These are phyloP conservation scores for Lentinula sp. DNA, from an alignment of 768 basidiomycete species.

Conservation along the genomic window DNA sequence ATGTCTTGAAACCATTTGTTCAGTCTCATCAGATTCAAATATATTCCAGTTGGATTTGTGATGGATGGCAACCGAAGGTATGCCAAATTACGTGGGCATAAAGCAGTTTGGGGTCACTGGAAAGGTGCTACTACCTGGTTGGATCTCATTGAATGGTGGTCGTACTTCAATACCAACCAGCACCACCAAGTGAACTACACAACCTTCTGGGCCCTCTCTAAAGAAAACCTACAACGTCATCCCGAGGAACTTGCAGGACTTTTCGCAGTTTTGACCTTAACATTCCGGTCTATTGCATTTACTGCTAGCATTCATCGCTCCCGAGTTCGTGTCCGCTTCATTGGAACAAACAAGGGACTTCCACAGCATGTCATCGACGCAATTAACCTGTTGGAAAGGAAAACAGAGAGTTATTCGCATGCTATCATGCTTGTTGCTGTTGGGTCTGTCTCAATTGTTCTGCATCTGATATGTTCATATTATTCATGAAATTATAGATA, in stretches of 20 bases:
- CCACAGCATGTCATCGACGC: constrained; percentile 8
- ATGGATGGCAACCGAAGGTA: constrained; percentile 14
- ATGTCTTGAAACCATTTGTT: neutral
- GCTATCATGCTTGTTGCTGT: constrained; percentile 10
- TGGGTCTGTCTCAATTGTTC: neutral
- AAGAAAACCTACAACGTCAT: constrained; percentile 11
- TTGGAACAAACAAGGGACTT: constrained; percentile 8
- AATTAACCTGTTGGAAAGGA: constrained; percentile 11
- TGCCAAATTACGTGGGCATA: constrained; percentile 8
- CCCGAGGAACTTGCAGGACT: constrained; percentile 12
- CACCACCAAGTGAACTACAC: constrained; percentile 8
- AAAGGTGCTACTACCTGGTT: constrained; percentile 10
- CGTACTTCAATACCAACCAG: constrained; percentile 8
- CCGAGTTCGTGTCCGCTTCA: constrained; percentile 11
- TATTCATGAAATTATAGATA: neutral
- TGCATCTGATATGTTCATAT: neutral
- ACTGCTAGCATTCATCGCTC: constrained; percentile 11
- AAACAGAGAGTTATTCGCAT: constrained; percentile 7
- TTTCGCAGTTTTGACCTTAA: constrained; percentile 10
- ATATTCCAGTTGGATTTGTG: constrained; percentile 11
- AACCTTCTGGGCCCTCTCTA: constrained; percentile 13
- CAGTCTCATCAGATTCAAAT: neutral
- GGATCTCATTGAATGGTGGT: constrained; percentile 14
- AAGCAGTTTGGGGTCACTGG: constrained; percentile 9
- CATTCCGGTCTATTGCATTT: constrained; percentile 12